Evolutionary conservation across 176 grass and related monocot genomes (phyloP).

Genomic region (Raddia distichophylla): DNA sequence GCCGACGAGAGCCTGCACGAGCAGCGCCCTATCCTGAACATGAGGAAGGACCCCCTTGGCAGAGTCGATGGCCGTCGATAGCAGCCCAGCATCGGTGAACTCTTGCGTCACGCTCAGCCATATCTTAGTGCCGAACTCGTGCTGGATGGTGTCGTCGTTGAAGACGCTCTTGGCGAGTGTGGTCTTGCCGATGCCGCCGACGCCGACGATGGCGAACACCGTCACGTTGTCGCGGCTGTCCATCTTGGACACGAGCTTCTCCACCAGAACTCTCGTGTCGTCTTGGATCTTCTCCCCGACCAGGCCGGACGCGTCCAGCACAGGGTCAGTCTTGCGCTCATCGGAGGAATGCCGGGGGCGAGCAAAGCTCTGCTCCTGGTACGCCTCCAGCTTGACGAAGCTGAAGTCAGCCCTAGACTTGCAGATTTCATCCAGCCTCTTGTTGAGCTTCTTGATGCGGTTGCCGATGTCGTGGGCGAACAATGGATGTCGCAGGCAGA

Average conservation of each 20-base stretch:
- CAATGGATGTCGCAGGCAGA: not conserved
- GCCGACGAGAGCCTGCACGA: no score
- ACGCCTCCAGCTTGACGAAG: not conserved
- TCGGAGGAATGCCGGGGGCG: no score
- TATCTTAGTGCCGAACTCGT: no score
- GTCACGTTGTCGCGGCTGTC: no score
- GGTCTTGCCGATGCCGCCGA: conserved; percentile 40
- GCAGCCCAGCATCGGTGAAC: no score
- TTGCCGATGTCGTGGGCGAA: not conserved
- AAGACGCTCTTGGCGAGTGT: conserved; percentile 33
- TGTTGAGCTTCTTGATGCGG: conserved; percentile 27
- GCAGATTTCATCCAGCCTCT: conserved; percentile 20
- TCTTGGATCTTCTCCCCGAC: conserved; percentile 36
- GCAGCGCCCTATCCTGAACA: not conserved
- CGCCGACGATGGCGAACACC: conserved; percentile 31
- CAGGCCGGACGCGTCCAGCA: not conserved
- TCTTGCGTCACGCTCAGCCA: no score
- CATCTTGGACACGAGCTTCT: not conserved
- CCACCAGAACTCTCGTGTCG: not conserved
- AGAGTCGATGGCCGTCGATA: no score
- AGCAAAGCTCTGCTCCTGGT: no score
- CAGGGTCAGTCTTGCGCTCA: not conserved
- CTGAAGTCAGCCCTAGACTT: not conserved
- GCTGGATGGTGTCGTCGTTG: not conserved
- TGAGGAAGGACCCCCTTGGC: no score